Percentiles rank a stretch among this genome's conserved stretches.
Conservation (phyloP, 352 stramenopile species). For the Globisporangium cederbergense region DNA sequence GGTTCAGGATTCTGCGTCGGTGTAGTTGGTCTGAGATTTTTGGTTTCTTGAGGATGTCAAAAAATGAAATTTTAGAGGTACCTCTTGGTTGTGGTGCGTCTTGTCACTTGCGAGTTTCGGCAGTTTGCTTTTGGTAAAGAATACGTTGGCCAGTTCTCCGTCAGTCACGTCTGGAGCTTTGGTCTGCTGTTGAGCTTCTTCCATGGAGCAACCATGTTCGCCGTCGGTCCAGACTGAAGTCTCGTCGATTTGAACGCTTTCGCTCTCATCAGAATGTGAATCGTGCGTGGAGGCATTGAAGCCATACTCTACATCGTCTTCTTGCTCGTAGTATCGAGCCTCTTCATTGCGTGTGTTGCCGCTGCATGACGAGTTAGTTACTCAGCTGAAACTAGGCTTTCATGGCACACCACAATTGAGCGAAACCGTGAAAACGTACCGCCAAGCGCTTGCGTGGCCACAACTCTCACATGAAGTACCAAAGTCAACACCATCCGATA, state of each 20-base stretch:
- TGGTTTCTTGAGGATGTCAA: background rate
- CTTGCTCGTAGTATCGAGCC: background rate
- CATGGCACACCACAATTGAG: background rate
- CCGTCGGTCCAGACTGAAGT: background rate
- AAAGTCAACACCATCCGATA: too few species aligned
- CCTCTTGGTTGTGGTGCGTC: background rate
- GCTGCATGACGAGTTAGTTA: background rate
- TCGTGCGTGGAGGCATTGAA: background rate
- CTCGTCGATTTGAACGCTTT: background rate
- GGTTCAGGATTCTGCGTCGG: background rate
- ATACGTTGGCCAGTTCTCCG: conserved; percentile 15
- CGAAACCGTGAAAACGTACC: background rate
- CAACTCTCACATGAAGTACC: background rate
- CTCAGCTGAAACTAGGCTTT: background rate
- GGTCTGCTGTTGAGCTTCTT: background rate
- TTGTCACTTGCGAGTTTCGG: conserved; percentile 2
- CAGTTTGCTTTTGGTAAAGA: conserved; percentile 15
- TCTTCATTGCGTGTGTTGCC: too few species aligned
- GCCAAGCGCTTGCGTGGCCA: background rate
- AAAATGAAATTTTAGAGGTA: background rate
- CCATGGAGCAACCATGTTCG: background rate
- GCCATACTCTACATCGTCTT: background rate
- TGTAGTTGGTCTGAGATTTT: background rate
- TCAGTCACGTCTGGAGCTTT: background rate
- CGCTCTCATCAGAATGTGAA: background rate